Percentiles rank a stretch among this genome's conserved stretches.
phyloP scores from a whole-genome alignment of 352 stramenopile genomes.

The Aphanomyces astaci region DNA sequence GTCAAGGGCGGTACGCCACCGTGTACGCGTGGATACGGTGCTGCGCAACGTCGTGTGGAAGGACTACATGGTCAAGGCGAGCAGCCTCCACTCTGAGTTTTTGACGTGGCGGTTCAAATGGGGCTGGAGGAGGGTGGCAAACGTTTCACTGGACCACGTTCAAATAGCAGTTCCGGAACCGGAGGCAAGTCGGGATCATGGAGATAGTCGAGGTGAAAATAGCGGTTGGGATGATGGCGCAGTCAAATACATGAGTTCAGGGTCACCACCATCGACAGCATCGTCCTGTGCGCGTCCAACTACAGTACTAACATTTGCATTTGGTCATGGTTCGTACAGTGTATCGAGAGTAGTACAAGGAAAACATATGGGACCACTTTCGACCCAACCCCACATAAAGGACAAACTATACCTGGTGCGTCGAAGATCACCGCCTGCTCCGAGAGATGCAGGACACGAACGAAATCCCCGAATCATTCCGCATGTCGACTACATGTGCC shows the following conservation, averaged over 20 bases:
- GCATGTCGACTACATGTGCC: too few species aligned
- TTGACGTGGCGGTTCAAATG: neutral
- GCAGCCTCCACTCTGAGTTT: neutral
- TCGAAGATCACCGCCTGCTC: too few species aligned
- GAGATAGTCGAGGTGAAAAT: neutral
- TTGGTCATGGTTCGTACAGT: too few species aligned
- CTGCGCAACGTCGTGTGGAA: slow-evolving; percentile 13
- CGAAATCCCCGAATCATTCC: too few species aligned
- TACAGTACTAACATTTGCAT: too few species aligned
- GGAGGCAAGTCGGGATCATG: neutral
- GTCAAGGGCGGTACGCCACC: neutral
- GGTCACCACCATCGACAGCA: too few species aligned
- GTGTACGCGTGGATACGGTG: slow-evolving; percentile 12
- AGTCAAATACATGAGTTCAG: neutral
- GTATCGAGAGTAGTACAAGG: too few species aligned
- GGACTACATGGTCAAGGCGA: neutral
- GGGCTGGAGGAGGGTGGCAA: neutral
- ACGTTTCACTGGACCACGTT: neutral
- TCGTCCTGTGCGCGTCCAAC: too few species aligned
- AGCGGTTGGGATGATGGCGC: neutral
- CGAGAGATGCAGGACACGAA: too few species aligned
- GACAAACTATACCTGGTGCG: too few species aligned
- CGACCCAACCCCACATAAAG: too few species aligned
- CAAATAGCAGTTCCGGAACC: slow-evolving; percentile 10
- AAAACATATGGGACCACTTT: too few species aligned